phyloP scores from a whole-genome alignment of 805 yeast genomes.

The Candida silvicultrix region DNA sequence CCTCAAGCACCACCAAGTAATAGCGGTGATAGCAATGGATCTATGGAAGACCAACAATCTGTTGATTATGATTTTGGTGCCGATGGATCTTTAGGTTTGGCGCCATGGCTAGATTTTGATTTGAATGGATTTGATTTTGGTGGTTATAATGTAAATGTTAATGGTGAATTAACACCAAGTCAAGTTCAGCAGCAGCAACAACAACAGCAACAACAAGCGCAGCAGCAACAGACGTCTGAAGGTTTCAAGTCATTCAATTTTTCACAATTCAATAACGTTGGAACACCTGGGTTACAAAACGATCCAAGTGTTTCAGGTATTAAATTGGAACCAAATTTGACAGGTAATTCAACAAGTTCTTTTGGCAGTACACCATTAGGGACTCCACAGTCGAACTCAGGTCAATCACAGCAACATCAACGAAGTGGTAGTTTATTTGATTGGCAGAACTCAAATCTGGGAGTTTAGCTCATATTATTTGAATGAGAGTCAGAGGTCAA shows the following conservation, averaged over 20 bases:
- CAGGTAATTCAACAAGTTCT: neutral
- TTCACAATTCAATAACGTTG: neutral
- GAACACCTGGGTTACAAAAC: neutral
- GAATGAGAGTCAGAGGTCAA: too few relatives aligned
- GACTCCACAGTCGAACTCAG: neutral
- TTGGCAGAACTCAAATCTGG: constrained; percentile 2
- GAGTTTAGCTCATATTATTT: too few relatives aligned
- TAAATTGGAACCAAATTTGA: neutral
- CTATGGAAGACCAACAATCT: neutral
- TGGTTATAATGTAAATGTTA: constrained; percentile 5
- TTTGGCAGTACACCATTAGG: neutral
- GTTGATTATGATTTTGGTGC: constrained; percentile 53
- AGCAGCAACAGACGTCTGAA: neutral
- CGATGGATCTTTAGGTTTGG: constrained; percentile 74
- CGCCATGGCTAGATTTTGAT: constrained; percentile 54
- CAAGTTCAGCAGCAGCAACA: constrained; percentile 2
- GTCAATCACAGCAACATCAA: neutral
- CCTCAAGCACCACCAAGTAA: neutral
- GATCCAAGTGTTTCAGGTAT: neutral
- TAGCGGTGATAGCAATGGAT: neutral
- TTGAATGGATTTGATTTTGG: constrained; percentile 17
- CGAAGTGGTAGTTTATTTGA: constrained; percentile 2
- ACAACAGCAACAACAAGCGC: constrained; percentile 3
- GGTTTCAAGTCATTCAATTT: neutral
- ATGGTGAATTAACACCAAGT: constrained; percentile 5